These are phyloP conservation scores for Rauvolfia tetraphylla DNA, from an alignment of 257 asterid species.

Conservation along the genomic window DNA sequence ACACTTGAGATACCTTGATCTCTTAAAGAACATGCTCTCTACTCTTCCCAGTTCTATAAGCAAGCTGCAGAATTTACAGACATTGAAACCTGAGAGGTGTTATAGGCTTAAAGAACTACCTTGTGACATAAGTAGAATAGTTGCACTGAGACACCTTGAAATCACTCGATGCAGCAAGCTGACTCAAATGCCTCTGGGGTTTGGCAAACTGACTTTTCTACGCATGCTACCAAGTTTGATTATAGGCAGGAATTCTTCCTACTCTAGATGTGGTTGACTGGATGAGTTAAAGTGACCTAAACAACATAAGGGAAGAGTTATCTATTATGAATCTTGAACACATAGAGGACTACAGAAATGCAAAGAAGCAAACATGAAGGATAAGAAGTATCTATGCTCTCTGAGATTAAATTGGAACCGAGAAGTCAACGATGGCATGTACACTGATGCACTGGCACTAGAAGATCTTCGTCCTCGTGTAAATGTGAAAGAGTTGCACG, in stretches of 20 bases:
- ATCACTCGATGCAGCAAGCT: constrained; percentile 11
- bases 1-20: constrained; percentile 18
- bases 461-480: constrained; percentile 16
- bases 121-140: constrained; percentile 11
- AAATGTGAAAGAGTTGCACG: constrained; percentile 16
- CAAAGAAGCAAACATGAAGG: constrained; percentile 7
- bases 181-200: constrained; percentile 17
- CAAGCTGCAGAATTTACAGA: constrained; percentile 22
- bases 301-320: constrained; percentile 14
- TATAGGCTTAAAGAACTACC: constrained; percentile 10
- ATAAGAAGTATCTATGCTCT: constrained; percentile 21
- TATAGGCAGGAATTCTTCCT: constrained; percentile 10
- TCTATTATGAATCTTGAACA: constrained; percentile 13
- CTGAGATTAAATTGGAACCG: constrained; percentile 18
- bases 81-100: constrained; percentile 20
- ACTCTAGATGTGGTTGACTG: constrained; percentile 16
- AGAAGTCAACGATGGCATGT: not conserved
- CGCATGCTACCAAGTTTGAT: constrained; percentile 11
- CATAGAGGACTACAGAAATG: constrained; percentile 8
- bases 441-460: not conserved
- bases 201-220: constrained; percentile 16
- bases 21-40: not conserved
- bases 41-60: constrained; percentile 16
- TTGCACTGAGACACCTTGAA: constrained; percentile 21
- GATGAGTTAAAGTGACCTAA: constrained; percentile 13